phyloP scores from a whole-genome alignment of 2,329 filamentous ascomycete species.

The Xylaria digitata region DNA sequence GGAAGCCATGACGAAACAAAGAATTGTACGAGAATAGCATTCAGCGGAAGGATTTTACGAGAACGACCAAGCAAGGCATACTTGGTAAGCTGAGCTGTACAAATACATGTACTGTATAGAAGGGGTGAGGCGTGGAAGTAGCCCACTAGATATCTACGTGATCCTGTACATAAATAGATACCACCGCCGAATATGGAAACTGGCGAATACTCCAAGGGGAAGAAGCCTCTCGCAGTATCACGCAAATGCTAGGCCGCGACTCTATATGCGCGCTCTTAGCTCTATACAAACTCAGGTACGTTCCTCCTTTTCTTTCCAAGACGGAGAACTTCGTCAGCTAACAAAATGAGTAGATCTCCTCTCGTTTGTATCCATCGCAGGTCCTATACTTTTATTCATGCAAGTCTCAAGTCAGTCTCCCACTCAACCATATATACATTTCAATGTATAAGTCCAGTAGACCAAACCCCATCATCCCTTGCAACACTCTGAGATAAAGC shows the following conservation, averaged over 20 bases:
- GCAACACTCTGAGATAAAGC: slow-evolving; percentile 50
- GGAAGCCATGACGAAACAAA: background rate
- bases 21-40: slow-evolving; percentile 19
- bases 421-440: background rate
- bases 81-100: slow-evolving; percentile 32
- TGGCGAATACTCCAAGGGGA: slow-evolving; percentile 14
- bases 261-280: background rate
- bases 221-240: background rate
- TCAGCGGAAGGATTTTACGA: background rate
- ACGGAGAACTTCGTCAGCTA: background rate
- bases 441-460: background rate
- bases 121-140: slow-evolving; percentile 10
- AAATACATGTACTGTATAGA: slow-evolving; percentile 38
- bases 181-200: slow-evolving; percentile 23
- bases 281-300: slow-evolving; percentile 19
- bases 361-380: background rate
- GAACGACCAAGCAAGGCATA: slow-evolving; percentile 18
- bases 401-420: background rate
- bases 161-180: slow-evolving; percentile 32
- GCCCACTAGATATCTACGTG: slow-evolving; percentile 13
- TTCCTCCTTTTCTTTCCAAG: background rate
- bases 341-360: background rate
- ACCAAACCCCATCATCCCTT: slow-evolving; percentile 37
- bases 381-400: background rate
- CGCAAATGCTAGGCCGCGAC: slow-evolving; percentile 2